Base-by-base conservation (phyloP, 805 yeast species). In the Wickerhamiella kazuoi region DNA sequence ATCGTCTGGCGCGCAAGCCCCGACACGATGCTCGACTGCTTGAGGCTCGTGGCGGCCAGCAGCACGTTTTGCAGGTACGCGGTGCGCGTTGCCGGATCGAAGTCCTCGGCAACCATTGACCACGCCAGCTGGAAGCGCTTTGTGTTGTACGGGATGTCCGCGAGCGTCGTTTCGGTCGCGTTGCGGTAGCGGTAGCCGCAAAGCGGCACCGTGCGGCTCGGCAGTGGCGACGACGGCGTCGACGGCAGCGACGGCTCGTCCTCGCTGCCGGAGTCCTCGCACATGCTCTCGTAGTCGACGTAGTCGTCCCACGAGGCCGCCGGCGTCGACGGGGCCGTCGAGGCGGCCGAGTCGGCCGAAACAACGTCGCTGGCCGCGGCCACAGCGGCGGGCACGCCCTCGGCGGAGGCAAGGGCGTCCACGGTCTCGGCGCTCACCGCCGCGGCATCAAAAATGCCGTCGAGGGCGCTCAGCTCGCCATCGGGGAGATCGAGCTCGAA, bases 1-100 rank as follows among this genome's bases (percentile, higher is more conserved):
- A 50, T 47, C 4, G 52, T 56, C 43, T 55, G 54, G 18, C 55
- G 47, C 8, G 60, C 58, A 18, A 47, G 41, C 28, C 61, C 61
- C 1, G 57, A 43, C 30, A 45, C 42, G 35, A 56, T 37, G 42
- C 58, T 47, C 24, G 56, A 45, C 21, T 46, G 43, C 33, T 42
- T 52, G 24, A 51, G 45, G 36, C 58, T 46, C 11, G 44, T 46
- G 9, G 55, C 54, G 7, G 51, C 52, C 5, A 47, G 45, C 21
- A 46, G 38, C 17, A 46, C 53, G 36, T 43, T 40, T 38, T 43
- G 49, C 34, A 40, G 48, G 43, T 42, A 46, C 21, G 52, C 53
- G 31, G 42, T 48, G 9, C 50, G 41, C 20, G 47, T 35, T 14
- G 37, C 30, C 19, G 41, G 39, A 20, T 34, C 35, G 23, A 39